Evolutionary conservation across 352 stramenopile genomes (phyloP), one percentile per base, ranked within the genome.

Genomic region (Phytophthora pini): DNA sequence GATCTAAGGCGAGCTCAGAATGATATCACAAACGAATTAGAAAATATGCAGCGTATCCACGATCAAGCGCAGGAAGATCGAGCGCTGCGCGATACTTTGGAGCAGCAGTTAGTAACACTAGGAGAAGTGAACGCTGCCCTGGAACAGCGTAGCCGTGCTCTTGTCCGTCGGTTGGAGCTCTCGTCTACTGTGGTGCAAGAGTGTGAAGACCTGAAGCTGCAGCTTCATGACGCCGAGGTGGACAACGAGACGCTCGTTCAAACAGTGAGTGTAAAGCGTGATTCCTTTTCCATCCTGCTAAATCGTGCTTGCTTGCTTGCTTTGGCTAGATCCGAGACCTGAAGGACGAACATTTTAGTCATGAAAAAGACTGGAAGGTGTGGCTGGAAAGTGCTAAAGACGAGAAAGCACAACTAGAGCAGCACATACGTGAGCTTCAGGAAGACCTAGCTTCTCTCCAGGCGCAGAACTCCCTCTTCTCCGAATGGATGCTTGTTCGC

Each of bases 401-500:
- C 36, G 71, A 85, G 34, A 92, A 82, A 49, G 56, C 72, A 2
- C 61, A 73, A 11, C 38, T 87, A 1, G 70, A 84, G 20, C 65
- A 76, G 20, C 72, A 82, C 29, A 61, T 90, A 1, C 39, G 50
- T 1, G 85, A 92, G 34, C 61, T 93, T 13, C 68, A 92, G 41
- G 64, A 67, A n/a, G 87, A 95, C 29, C 56, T 92, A 10, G 61
- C 63, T 4, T 79, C 84, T 0, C 53, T 93, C 17, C 79, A 85
- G 8, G 67, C 79, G 9, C 81, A 92, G 50, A 92, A 90, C 51
- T 79, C 77, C 7, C 57, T 91, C 29, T 84, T 89, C 34, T 92
- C 84, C 17, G 83, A 93, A 59, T 93, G 82, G 79, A 89, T 92
- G 87, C 74, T 92, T 5, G 80, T 94, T 48, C 77, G 79, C 7